phyloP scores from a whole-genome alignment of 2,329 filamentous ascomycete genomes.

The Fusarium tanahbumbuense region DNA sequence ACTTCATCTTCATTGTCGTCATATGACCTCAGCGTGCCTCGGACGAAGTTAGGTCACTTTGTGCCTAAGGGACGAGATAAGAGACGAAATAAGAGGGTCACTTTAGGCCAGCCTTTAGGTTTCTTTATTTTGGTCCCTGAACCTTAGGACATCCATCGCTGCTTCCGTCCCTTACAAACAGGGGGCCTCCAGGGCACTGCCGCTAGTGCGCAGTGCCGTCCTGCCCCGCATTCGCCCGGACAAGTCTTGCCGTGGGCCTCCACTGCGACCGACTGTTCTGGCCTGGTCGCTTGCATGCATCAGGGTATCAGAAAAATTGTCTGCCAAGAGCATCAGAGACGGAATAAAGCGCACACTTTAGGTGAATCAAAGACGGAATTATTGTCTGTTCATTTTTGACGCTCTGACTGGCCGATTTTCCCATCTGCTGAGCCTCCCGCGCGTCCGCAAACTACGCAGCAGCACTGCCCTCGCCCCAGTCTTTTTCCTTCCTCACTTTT shows the following conservation, averaged over 20 bases:
- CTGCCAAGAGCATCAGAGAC: neutral
- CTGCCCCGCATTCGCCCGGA: slow-evolving; percentile 25
- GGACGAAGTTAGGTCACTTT: too few species aligned
- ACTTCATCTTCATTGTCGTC: slow-evolving; percentile 7
- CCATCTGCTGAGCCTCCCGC: slow-evolving; percentile 28
- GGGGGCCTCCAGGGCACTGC: slow-evolving; percentile 25
- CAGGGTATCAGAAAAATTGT: neutral
- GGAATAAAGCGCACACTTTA: neutral
- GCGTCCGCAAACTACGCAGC: neutral
- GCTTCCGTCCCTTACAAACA: slow-evolving; percentile 18
- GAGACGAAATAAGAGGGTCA: neutral
- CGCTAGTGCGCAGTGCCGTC: slow-evolving; percentile 28
- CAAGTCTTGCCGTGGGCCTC: neutral
- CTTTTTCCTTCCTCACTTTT: slow-evolving; percentile 24
- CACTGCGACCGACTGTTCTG: neutral
- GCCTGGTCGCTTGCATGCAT: neutral
- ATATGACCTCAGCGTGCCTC: slow-evolving; percentile 19
- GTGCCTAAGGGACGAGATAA: neutral
- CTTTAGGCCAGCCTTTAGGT: neutral
- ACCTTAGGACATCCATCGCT: neutral
- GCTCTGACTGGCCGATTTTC: neutral
- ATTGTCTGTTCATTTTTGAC: neutral
- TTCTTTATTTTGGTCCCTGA: neutral
- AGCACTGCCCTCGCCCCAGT: slow-evolving; percentile 37
- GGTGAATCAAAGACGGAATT: neutral